Conservation (phyloP, 306 rosid species). For the Luffa acutangula region DNA sequence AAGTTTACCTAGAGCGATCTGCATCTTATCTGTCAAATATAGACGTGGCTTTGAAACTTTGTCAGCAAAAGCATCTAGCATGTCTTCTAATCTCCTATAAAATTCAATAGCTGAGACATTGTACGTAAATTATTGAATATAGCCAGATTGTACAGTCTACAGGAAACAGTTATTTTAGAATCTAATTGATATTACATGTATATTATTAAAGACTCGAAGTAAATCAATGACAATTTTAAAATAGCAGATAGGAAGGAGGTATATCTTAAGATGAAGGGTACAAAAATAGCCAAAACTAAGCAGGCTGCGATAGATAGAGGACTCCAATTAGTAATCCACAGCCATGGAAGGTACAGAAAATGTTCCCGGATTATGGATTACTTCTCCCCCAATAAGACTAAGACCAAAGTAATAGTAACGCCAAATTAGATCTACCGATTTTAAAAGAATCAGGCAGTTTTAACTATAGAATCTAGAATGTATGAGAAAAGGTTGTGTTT, state of each 20-base stretch:
- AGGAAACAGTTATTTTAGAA: background rate
- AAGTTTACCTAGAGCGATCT: constrained; percentile 73
- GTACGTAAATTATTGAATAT: background rate
- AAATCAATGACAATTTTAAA: background rate
- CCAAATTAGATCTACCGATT: background rate
- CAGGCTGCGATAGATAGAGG: background rate
- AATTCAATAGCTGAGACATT: constrained; percentile 11
- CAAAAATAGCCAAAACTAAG: background rate
- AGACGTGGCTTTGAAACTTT: constrained; percentile 83
- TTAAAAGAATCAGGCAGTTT: background rate
- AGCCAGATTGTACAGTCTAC: background rate
- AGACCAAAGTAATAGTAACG: background rate
- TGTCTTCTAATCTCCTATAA: constrained; percentile 73
- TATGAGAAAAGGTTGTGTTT: background rate
- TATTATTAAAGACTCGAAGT: background rate
- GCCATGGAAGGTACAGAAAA: background rate
- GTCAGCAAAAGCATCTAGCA: constrained; percentile 81
- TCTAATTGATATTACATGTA: background rate
- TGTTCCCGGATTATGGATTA: background rate
- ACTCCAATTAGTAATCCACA: background rate
- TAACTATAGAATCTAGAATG: background rate
- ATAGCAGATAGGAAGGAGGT: background rate
- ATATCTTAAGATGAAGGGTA: background rate
- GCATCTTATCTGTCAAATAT: constrained; percentile 79
- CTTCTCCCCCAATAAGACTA: background rate